Percentiles rank a stretch among this genome's conserved stretches.
Evolutionary conservation across 2,329 filamentous ascomycete genomes (phyloP).

Genomic region (Samsoniella hepiali): DNA sequence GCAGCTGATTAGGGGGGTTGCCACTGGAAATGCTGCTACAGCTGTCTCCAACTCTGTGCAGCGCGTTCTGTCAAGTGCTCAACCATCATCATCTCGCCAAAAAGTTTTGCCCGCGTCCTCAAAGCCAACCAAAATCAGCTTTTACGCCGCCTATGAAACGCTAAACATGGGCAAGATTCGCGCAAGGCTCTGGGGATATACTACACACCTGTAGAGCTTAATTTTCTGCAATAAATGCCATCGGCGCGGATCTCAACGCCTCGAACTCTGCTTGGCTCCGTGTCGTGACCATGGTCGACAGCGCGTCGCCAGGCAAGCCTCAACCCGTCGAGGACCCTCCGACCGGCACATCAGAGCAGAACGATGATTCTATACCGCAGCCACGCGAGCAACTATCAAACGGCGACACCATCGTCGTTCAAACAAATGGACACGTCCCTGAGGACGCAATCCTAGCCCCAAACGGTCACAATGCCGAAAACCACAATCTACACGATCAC

Average conservation of each 20-base stretch:
- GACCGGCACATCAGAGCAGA: slow-evolving; percentile 26
- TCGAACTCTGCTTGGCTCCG: slow-evolving; percentile 41
- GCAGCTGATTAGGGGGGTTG: background rate
- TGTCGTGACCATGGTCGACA: slow-evolving; percentile 56
- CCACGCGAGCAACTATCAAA: background rate
- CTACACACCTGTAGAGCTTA: slow-evolving; percentile 51
- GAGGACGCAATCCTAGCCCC: slow-evolving; percentile 24
- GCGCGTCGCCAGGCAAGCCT: slow-evolving; percentile 52
- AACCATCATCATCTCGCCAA: slow-evolving; percentile 25
- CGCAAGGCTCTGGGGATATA: slow-evolving; percentile 42
- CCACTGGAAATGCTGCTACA: slow-evolving; percentile 6
- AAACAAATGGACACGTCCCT: slow-evolving; percentile 23
- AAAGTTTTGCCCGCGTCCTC: slow-evolving; percentile 43
- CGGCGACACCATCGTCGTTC: background rate
- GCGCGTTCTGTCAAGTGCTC: slow-evolving; percentile 3
- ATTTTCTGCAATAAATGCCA: slow-evolving; percentile 56
- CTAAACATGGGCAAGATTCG: slow-evolving; percentile 55
- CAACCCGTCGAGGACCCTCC: slow-evolving; percentile 31
- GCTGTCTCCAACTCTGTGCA: background rate
- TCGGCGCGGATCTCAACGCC: slow-evolving; percentile 52
- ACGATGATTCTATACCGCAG: background rate
- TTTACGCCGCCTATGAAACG: slow-evolving; percentile 44
- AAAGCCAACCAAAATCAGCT: slow-evolving; percentile 37
- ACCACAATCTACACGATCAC: slow-evolving; percentile 15
- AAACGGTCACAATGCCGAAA: slow-evolving; percentile 23